These are phyloP conservation scores for Pseudopithomyces chartarum DNA, from an alignment of 2,329 filamentous ascomycete species.

Conservation along the genomic window DNA sequence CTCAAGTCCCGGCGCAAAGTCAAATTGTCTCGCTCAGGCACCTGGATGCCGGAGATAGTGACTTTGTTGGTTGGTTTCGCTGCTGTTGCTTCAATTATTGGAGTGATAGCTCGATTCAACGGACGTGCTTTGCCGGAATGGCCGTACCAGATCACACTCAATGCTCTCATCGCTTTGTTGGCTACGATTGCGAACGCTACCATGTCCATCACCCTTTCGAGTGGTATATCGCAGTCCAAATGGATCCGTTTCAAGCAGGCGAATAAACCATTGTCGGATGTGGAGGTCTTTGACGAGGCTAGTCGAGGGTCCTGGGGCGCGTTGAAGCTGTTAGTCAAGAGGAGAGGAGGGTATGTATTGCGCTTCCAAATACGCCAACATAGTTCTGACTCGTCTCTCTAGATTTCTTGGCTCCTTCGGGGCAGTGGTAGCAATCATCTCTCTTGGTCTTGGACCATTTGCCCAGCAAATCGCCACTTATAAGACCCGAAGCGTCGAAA, in stretches of 20 bases:
- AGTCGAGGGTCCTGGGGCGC: constrained; percentile 19
- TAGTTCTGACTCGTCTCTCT: constrained; percentile 4
- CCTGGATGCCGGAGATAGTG: constrained; percentile 17
- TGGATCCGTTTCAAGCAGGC: constrained; percentile 17
- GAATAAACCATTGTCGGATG: constrained; percentile 13
- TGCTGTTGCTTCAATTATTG: constrained; percentile 16
- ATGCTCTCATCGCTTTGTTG: constrained; percentile 19
- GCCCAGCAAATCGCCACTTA: constrained; percentile 19
- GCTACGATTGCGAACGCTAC: constrained; percentile 19
- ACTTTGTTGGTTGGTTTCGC: constrained; percentile 11
- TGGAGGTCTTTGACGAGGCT: constrained; percentile 18
- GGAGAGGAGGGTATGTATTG: constrained; percentile 14
- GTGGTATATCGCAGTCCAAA: constrained; percentile 19
- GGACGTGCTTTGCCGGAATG: constrained; percentile 17
- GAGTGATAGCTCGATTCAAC: constrained; percentile 16
- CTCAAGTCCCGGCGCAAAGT: constrained; percentile 9
- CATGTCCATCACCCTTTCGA: constrained; percentile 17
- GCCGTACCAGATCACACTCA: constrained; percentile 19
- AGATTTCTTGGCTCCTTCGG: constrained; percentile 18
- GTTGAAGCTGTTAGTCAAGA: constrained; percentile 12
- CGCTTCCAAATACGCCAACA: neutral
- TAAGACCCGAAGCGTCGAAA: constrained; percentile 17
- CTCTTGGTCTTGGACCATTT: constrained; percentile 17
- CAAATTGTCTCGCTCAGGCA: constrained; percentile 6
- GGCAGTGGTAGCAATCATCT: constrained; percentile 14